phyloP scores from a whole-genome alignment of 345 rosid species.

The Kernera saxatilis region DNA sequence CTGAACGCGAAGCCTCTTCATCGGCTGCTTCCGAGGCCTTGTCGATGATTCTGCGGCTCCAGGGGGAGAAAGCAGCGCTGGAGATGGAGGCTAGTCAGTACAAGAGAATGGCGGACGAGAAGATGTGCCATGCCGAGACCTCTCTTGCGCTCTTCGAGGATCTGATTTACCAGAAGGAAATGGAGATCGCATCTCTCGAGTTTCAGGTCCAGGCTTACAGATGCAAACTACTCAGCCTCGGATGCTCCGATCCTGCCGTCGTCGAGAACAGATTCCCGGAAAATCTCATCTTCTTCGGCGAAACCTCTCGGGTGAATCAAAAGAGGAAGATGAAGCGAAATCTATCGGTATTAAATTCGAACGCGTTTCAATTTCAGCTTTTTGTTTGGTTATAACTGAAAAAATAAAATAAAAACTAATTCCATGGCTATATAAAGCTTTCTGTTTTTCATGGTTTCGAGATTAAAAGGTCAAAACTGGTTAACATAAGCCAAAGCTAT shows the following conservation, averaged over 20 bases:
- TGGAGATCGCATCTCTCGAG: conserved; percentile 83
- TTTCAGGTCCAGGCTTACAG: conserved; percentile 76
- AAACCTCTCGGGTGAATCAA: background rate
- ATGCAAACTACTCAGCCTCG: conserved; percentile 64
- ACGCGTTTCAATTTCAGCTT: background rate
- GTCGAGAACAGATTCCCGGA: conserved; percentile 43
- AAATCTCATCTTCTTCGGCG: conserved; percentile 34
- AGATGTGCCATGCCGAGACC: conserved; percentile 72
- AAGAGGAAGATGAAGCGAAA: conserved; percentile 22
- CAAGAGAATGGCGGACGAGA: conserved; percentile 82
- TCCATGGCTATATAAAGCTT: conserved; percentile 4
- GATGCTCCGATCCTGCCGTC: conserved; percentile 50
- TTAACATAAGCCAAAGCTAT: background rate
- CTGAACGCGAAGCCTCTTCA: conserved; percentile 78
- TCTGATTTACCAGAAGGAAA: conserved; percentile 67
- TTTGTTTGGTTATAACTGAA: background rate
- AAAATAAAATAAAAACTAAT: background rate
- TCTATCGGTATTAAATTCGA: conserved; percentile 18
- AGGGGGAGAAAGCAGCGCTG: conserved; percentile 70
- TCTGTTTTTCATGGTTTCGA: background rate
- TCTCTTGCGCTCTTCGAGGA: conserved; percentile 67
- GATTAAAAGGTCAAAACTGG: background rate
- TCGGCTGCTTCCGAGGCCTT: conserved; percentile 76
- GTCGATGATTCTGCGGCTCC: conserved; percentile 81
- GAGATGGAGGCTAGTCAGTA: conserved; percentile 90